Percentiles rank a stretch among this genome's conserved stretches.
Conservation (phyloP, 2,329 filamentous ascomycete species). For the Ascosphaera apis region DNA sequence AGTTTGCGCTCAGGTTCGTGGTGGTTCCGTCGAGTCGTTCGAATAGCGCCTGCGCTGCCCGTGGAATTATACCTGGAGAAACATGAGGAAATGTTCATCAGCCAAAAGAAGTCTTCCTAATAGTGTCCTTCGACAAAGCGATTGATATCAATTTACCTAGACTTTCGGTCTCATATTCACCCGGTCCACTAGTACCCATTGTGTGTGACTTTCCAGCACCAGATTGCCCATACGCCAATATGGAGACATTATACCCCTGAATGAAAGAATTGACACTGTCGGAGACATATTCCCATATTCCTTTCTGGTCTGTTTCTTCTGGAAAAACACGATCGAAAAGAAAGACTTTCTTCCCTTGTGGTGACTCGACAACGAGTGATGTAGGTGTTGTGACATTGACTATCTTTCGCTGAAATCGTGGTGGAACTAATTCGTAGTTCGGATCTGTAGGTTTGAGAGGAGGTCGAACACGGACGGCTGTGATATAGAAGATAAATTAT, state of each 20-base stretch:
- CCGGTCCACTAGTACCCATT: conserved; percentile 83
- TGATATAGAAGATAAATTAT: conserved; percentile 3
- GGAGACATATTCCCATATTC: conserved; percentile 78
- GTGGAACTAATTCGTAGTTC: conserved; percentile 82
- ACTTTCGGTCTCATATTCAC: conserved; percentile 23
- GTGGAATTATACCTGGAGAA: conserved; percentile 69
- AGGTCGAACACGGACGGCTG: conserved; percentile 82
- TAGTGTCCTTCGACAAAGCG: too few species aligned
- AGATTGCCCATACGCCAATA: conserved; percentile 91
- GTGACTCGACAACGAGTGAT: conserved; percentile 68
- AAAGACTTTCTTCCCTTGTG: conserved; percentile 82
- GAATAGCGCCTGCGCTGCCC: conserved; percentile 68
- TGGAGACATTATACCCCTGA: conserved; percentile 94
- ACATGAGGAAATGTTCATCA: too few species aligned
- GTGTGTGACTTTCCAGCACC: conserved; percentile 96
- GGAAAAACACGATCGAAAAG: conserved; percentile 91
- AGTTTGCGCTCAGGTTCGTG: conserved; percentile 1
- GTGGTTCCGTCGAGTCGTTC: conserved; percentile 49
- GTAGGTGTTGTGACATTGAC: conserved; percentile 74
- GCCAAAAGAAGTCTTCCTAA: too few species aligned
- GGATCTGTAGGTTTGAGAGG: conserved; percentile 65
- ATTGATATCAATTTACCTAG: background rate
- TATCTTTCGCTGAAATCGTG: conserved; percentile 81
- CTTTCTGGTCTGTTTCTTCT: conserved; percentile 62
- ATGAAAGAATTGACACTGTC: conserved; percentile 80